Evolutionary conservation across 176 grass and related monocot species (phyloP).

Genomic region (Zoysia pacifica): DNA sequence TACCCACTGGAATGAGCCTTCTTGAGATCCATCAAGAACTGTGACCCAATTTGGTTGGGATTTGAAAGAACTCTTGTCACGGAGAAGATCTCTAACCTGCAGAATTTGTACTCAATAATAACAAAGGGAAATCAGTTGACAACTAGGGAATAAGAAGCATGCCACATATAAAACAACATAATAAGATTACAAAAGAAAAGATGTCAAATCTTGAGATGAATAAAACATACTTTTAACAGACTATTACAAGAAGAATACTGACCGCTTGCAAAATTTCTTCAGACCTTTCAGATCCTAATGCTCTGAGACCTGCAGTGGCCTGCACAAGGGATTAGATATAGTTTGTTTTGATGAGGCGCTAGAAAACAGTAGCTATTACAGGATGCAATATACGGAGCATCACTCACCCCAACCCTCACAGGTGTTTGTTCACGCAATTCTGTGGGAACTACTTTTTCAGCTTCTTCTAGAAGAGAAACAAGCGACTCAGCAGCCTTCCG

Average conservation of each 20-base stretch:
- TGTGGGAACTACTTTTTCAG: slow-evolving; percentile 71
- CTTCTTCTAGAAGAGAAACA: slow-evolving; percentile 76
- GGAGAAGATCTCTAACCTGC: slow-evolving; percentile 90
- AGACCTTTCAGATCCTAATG: slow-evolving; percentile 76
- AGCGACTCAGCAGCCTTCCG: slow-evolving; percentile 89
- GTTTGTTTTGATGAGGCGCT: background rate
- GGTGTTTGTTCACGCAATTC: slow-evolving; percentile 77
- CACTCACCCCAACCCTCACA: slow-evolving; percentile 89
- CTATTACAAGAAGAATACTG: slow-evolving; percentile 45
- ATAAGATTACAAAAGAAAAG: slow-evolving; percentile 25
- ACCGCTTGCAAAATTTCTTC: slow-evolving; percentile 96
- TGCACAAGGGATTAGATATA: slow-evolving; percentile 42
- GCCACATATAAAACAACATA: slow-evolving; percentile 10
- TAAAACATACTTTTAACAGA: slow-evolving; percentile 20
- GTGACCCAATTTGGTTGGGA: slow-evolving; percentile 85
- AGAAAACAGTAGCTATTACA: background rate
- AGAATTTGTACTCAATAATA: slow-evolving; percentile 35
- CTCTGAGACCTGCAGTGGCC: slow-evolving; percentile 96
- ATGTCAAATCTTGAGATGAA: slow-evolving; percentile 28
- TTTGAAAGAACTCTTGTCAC: slow-evolving; percentile 84
- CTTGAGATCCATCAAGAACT: slow-evolving; percentile 94
- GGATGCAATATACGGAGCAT: slow-evolving; percentile 25
- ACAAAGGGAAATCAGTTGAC: background rate
- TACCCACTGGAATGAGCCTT: slow-evolving; percentile 99
- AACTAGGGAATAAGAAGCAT: background rate